These are phyloP conservation scores for Pinus albicaulis DNA, from an alignment of 75 land plant species.

Conservation along the genomic window DNA sequence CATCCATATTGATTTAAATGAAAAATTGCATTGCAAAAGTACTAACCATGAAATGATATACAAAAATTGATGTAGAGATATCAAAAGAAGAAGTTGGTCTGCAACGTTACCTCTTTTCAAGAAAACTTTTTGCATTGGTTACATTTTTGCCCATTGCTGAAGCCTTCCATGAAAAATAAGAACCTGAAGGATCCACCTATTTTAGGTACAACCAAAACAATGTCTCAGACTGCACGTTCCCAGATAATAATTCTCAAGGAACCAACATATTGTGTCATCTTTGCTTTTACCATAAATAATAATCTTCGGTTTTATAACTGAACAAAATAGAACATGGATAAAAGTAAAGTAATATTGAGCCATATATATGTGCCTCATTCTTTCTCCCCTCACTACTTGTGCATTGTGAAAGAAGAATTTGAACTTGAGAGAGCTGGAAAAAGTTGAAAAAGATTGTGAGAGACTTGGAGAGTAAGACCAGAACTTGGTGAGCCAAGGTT, in stretches of 20 bases:
- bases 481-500: no score
- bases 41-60: neutral
- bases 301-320: neutral
- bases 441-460: no score
- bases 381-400: no score
- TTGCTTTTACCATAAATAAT: neutral
- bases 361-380: no score
- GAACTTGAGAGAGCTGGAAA: no score
- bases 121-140: slow-evolving; percentile 97
- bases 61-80: neutral
- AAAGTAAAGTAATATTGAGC: no score
- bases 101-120: slow-evolving; percentile 80
- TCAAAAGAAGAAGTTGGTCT: neutral
- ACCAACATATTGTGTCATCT: neutral
- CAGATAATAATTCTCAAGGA: neutral
- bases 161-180: slow-evolving; percentile 99
- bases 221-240: neutral
- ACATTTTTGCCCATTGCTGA: slow-evolving; percentile 99
- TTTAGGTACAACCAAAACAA: neutral
- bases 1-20: neutral
- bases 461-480: no score
- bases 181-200: slow-evolving; percentile 99
- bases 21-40: neutral
- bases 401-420: no score
- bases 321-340: no score